phyloP scores from a whole-genome alignment of 805 yeast genomes.

The Dipodascopsis tothii region DNA sequence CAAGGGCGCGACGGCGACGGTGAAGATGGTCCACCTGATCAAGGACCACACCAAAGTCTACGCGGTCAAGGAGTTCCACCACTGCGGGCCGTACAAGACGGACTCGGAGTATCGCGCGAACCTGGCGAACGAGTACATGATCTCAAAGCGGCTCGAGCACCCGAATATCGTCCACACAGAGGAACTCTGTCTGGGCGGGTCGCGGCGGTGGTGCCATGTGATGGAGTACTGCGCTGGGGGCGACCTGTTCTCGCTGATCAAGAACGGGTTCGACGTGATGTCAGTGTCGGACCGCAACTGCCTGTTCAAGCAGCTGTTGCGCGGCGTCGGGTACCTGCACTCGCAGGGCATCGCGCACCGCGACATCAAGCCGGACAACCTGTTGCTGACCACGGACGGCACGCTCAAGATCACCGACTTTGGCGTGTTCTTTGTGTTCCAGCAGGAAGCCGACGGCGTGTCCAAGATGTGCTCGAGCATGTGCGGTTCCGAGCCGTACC shows the following conservation, averaged over 20 bases:
- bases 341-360: slow-evolving; percentile 84
- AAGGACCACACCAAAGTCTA: slow-evolving; percentile 35
- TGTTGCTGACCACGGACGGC: slow-evolving; percentile 66
- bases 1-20: slow-evolving; percentile 32
- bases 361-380: slow-evolving; percentile 82
- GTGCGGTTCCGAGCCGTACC: slow-evolving; percentile 82
- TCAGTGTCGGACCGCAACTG: slow-evolving; percentile 85
- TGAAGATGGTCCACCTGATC: slow-evolving; percentile 23
- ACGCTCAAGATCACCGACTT: slow-evolving; percentile 77
- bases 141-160: slow-evolving; percentile 71
- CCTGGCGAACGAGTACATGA: slow-evolving; percentile 74
- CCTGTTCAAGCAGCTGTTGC: slow-evolving; percentile 73
- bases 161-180: slow-evolving; percentile 67
- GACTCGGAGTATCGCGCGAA: slow-evolving; percentile 51
- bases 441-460: slow-evolving; percentile 37
- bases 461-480: slow-evolving; percentile 66
- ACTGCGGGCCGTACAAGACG: slow-evolving; percentile 52
- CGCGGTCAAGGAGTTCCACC: slow-evolving; percentile 83
- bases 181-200: slow-evolving; percentile 41
- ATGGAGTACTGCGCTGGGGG: slow-evolving; percentile 84
- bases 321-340: slow-evolving; percentile 85
- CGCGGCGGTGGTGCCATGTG: slow-evolving; percentile 31
- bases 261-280: slow-evolving; percentile 68
- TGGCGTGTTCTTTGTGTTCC: slow-evolving; percentile 66
- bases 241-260: slow-evolving; percentile 70